Conservation (phyloP, 371 early-diverging fungal species). For the Mortierella sp. region DNA sequence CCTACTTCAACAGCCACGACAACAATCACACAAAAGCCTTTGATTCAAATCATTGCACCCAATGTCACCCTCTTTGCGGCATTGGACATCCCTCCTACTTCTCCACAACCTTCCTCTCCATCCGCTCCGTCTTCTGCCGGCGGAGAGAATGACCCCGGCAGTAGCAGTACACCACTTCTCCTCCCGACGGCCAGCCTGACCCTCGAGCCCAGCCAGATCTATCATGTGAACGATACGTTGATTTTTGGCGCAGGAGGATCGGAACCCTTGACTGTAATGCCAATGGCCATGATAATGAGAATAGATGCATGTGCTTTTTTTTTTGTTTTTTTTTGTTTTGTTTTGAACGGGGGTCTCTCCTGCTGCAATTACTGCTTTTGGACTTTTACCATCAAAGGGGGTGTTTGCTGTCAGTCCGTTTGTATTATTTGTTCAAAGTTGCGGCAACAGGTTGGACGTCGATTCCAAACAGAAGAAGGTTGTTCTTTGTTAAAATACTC, state of each 20-base stretch:
- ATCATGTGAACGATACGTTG: conserved; percentile 43
- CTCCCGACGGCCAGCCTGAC: conserved; percentile 38
- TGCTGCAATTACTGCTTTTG: not conserved
- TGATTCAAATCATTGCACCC: conserved; percentile 47
- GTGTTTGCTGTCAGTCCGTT: not conserved
- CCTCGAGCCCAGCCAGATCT: conserved; percentile 33
- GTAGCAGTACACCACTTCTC: conserved; percentile 26
- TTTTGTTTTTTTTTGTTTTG: conserved; percentile 7
- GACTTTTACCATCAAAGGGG: conserved; percentile 15
- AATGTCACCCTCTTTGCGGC: conserved; percentile 51
- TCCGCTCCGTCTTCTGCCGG: conserved; percentile 5
- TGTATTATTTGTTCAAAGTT: not conserved
- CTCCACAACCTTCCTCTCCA: not conserved
- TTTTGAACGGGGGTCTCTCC: not conserved
- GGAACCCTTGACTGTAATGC: conserved; percentile 30
- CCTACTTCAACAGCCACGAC: not conserved
- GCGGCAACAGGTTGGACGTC: not conserved
- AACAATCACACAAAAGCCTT: conserved; percentile 30
- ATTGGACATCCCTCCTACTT: conserved; percentile 20
- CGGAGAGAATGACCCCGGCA: not conserved
- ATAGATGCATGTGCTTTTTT: not conserved
- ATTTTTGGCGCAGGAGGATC: conserved; percentile 49
- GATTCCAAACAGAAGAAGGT: not conserved
- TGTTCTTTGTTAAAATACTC: not conserved
- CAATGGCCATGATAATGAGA: too few species aligned